Evolutionary conservation across 2,329 filamentous ascomycete species (phyloP), one percentile per base, ranked within the genome.

Genomic region (Cladophialophora psammophila): DNA sequence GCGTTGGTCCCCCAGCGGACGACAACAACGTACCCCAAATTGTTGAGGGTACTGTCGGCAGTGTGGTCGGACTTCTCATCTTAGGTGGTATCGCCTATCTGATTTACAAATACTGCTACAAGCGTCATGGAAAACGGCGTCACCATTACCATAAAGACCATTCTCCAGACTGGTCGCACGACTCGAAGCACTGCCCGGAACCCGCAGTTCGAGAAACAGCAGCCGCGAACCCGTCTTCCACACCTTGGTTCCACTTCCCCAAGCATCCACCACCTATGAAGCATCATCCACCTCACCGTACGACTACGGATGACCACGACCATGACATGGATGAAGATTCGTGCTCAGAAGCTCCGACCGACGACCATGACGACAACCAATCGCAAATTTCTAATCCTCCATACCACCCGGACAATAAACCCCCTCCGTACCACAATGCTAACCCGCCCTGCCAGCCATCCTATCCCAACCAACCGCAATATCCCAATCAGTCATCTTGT

Each of bases 71-170:
- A 50, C 45, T 50, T 12, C 8, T 50, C 45, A 8, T 50, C 18
- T 31, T 50, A 10, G 5, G n/a, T 12, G 45, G 8, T 10, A 50
- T 50, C 15, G 45, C n/a, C 20, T 50, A 50, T 50, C 7, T 50
- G 6, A 26, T 50, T 18, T 26, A 31, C 45, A 50, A 50, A 50
- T 50, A 50, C 18, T 50, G 45, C 45, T 50, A 26, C 45, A 50
- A 50, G 18, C 18, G 45, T 3, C 20, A 9, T 12, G 45, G 45
- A 12, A 50, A 31, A 50, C 45, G 9, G 18, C 45, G 12, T 26
- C 45, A 8, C 10, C 20, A 12, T 50, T 20, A 50, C 13, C 18
- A 50, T 20, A 20, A 20, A 1, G 42, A 48, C 42, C 45, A 31
- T 9, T 26, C 18, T 8, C 26, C 45, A 50, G 45, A 50, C 26